Percentiles rank a stretch among this genome's conserved stretches.
phyloP scores from a whole-genome alignment of 306 rosid species.

The Oemleria cerasiformis region DNA sequence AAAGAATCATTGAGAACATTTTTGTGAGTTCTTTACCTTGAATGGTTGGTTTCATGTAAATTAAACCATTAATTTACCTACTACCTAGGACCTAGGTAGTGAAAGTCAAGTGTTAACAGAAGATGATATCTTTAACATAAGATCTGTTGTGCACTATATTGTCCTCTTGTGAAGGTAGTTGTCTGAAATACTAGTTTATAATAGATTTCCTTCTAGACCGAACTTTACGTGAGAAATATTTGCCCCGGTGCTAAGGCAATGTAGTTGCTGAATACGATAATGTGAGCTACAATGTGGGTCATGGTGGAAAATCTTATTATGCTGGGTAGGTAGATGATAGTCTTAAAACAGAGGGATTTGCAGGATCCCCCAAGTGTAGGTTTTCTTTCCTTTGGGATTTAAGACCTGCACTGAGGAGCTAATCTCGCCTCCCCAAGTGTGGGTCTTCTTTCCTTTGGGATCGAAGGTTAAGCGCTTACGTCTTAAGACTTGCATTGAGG shows the following conservation, averaged over 20 bases:
- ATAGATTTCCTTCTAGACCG: background rate
- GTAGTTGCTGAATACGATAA: background rate
- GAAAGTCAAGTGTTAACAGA: background rate
- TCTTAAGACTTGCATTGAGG: background rate
- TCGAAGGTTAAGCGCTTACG: no score
- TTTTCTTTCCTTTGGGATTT: no score
- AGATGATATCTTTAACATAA: background rate
- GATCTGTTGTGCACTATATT: background rate
- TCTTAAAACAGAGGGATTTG: background rate
- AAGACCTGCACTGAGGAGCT: no score
- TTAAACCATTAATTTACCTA: constrained; percentile 9
- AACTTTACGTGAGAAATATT: background rate
- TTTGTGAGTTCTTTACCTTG: background rate
- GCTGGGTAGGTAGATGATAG: background rate
- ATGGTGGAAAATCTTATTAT: background rate
- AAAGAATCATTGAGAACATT: constrained; percentile 10
- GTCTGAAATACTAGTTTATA: background rate
- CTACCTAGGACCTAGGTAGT: background rate
- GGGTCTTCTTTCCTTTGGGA: no score
- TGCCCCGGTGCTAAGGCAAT: background rate
- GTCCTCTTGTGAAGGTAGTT: background rate
- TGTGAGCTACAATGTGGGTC: background rate
- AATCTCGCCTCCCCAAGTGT: no score
- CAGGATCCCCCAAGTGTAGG: no score
- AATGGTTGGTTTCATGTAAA: background rate